phyloP scores from a whole-genome alignment of 2,329 filamentous ascomycete species.

The Calonectria pauciramosa region DNA sequence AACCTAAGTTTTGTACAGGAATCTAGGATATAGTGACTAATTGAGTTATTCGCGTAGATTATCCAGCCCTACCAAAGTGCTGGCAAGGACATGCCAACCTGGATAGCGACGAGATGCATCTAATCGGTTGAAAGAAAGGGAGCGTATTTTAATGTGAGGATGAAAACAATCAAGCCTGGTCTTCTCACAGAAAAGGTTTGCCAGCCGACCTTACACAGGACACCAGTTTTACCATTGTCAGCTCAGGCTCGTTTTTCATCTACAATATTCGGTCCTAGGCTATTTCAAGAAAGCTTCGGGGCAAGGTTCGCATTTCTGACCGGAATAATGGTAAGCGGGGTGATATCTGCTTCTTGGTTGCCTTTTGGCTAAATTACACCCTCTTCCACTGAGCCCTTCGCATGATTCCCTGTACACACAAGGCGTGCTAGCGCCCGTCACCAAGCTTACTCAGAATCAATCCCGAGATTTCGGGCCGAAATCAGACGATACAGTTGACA shows the following conservation, averaged over 20 bases:
- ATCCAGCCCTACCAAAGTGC: too few relatives aligned
- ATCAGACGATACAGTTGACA: neutral
- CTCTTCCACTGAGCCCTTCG: neutral
- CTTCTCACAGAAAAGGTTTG: too few relatives aligned
- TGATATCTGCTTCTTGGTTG: neutral
- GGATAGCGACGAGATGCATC: neutral
- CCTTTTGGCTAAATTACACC: neutral
- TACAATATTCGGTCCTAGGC: too few relatives aligned
- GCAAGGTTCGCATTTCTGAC: neutral
- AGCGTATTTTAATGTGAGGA: too few relatives aligned
- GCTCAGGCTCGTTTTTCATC: too few relatives aligned
- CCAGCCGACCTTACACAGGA: too few relatives aligned
- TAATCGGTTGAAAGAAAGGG: too few relatives aligned
- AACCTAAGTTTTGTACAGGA: neutral
- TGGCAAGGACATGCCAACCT: too few relatives aligned
- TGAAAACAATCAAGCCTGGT: too few relatives aligned
- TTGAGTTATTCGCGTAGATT: neutral
- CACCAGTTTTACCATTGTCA: too few relatives aligned
- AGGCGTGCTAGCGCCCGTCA: too few relatives aligned
- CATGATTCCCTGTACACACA: neutral
- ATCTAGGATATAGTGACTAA: neutral
- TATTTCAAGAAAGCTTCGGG: too few relatives aligned
- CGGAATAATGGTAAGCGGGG: neutral
- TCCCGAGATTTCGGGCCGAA: neutral
- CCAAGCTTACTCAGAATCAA: neutral